These are phyloP conservation scores for Tulasnella sp. DNA, from an alignment of 768 basidiomycete genomes.

Conservation along the genomic window DNA sequence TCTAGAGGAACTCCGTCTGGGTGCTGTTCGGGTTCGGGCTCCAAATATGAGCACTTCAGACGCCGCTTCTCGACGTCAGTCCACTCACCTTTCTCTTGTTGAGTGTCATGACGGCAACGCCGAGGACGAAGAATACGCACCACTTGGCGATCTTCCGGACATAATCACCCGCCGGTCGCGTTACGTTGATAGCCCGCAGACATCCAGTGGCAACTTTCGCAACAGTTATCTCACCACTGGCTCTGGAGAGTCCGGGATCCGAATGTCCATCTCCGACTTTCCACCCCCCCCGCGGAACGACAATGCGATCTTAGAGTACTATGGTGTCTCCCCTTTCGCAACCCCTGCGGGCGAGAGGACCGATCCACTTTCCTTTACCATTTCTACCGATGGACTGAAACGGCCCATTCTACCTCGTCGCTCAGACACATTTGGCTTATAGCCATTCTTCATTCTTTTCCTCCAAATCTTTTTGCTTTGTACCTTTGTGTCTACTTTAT, in stretches of 20 bases:
- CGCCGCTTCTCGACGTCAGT: background rate
- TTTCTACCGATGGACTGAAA: no score
- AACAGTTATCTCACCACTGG: slow-evolving; percentile 10
- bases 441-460: no score
- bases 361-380: no score
- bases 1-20: slow-evolving; percentile 6
- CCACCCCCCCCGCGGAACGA: slow-evolving; percentile 13
- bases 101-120: background rate
- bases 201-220: background rate
- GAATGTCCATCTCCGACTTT: slow-evolving; percentile 19
- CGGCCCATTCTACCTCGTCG: no score
- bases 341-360: no score
- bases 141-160: background rate
- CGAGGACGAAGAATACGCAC: background rate
- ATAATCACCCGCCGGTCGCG: background rate
- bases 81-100: slow-evolving; percentile 7
- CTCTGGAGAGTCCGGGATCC: slow-evolving; percentile 10
- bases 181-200: background rate
- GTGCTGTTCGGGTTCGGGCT: background rate
- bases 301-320: slow-evolving; percentile 5
- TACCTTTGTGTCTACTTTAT: no score
- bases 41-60: background rate
- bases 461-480: no score
- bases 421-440: no score
- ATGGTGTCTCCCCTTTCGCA: background rate